Conservation (phyloP, 2,329 filamentous ascomycete genomes). For the Alternaria tenuissima region DNA sequence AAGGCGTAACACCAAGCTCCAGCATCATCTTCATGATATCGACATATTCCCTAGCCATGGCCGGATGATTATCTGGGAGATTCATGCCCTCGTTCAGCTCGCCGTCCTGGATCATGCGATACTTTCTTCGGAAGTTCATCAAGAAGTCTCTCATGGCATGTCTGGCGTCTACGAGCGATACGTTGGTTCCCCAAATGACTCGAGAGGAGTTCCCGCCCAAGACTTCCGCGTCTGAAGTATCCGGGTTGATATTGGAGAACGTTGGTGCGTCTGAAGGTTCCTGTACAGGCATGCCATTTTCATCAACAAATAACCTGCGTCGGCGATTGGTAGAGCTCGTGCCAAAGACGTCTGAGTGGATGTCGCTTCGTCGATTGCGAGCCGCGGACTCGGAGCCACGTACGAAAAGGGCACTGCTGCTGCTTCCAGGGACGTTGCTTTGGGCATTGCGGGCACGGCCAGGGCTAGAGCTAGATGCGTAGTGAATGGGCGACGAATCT, state of each 20-base stretch:
- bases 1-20: constrained; percentile 79
- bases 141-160: constrained; percentile 90
- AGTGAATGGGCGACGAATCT: constrained; percentile 94
- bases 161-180: constrained; percentile 90
- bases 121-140: constrained; percentile 89
- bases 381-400: constrained; percentile 65
- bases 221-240: constrained; percentile 89
- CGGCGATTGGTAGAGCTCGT: constrained; percentile 57
- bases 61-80: constrained; percentile 70
- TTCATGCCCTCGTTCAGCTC: constrained; percentile 76
- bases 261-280: constrained; percentile 66
- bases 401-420: constrained; percentile 88
- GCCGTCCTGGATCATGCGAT: constrained; percentile 91
- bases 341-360: constrained; percentile 75
- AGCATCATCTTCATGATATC: constrained; percentile 91
- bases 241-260: constrained; percentile 75
- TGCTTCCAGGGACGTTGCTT: constrained; percentile 78
- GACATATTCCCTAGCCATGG: constrained; percentile 82
- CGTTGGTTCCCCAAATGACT: constrained; percentile 96
- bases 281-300: constrained; percentile 67
- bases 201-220: constrained; percentile 83
- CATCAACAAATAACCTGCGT: constrained; percentile 69
- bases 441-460: constrained; percentile 66
- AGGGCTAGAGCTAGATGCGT: constrained; percentile 88
- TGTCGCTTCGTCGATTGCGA: constrained; percentile 79